phyloP scores from a whole-genome alignment of 305 asterid species.

The Fraxinus dipetala region DNA sequence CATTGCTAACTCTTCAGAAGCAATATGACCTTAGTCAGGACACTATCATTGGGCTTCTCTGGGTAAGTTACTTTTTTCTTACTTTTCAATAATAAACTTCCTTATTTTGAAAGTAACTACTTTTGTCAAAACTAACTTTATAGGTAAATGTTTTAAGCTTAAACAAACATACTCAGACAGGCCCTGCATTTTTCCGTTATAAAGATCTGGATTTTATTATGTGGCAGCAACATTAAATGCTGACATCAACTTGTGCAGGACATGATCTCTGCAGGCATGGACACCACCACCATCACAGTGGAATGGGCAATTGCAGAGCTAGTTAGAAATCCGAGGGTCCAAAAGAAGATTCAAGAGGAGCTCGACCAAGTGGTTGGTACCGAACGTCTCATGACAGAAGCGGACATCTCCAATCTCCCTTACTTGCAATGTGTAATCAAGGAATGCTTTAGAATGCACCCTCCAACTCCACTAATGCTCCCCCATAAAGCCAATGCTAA shows the following conservation, averaged over 20 bases:
- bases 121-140: background rate
- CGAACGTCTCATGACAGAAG: slow-evolving; percentile 28
- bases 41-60: slow-evolving; percentile 31
- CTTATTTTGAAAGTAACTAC: background rate
- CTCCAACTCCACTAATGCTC: slow-evolving; percentile 41
- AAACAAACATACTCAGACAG: background rate
- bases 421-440: slow-evolving; percentile 32
- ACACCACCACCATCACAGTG: slow-evolving; percentile 32
- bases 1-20: slow-evolving; percentile 32
- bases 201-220: background rate
- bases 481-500: slow-evolving; percentile 35
- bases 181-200: background rate
- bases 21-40: slow-evolving; percentile 30
- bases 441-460: slow-evolving; percentile 36
- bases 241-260: slow-evolving; percentile 26
- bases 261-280: slow-evolving; percentile 42
- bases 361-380: slow-evolving; percentile 30
- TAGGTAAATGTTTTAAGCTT: background rate
- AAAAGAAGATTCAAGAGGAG: slow-evolving; percentile 35
- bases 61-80: slow-evolving; percentile 21
- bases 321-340: slow-evolving; percentile 36
- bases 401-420: slow-evolving; percentile 31
- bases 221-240: background rate
- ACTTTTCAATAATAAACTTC: background rate
- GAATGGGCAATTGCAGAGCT: slow-evolving; percentile 42